phyloP scores from a whole-genome alignment of 768 basidiomycete genomes.

The Mrakia gelida region DNA sequence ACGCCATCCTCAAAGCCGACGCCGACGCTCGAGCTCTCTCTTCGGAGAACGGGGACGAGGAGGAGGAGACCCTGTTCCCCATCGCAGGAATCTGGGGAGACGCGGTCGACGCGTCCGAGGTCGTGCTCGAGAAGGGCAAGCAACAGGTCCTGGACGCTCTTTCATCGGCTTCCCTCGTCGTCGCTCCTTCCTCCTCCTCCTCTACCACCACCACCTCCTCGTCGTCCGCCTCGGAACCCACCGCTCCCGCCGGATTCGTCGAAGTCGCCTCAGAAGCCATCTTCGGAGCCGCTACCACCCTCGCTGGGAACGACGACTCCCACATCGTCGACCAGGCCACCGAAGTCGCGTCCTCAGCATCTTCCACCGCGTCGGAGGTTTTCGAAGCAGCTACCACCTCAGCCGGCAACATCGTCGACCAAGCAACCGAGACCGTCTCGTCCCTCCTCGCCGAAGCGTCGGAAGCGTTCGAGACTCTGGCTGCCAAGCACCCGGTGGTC shows the following conservation, averaged over 20 bases:
- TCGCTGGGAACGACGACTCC: not conserved
- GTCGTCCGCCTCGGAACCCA: not conserved
- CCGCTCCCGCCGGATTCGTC: not conserved
- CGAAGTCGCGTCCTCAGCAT: not conserved
- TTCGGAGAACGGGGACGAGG: constrained; percentile 5
- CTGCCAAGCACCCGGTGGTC: not conserved
- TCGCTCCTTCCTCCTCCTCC: not conserved
- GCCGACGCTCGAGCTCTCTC: constrained; percentile 34
- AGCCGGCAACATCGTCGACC: too few relatives aligned
- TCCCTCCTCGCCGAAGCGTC: not conserved
- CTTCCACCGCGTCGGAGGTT: not conserved
- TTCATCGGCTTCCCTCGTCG: not conserved
- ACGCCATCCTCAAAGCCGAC: constrained; percentile 38
- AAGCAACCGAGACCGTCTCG: not conserved
- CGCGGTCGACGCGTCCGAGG: constrained; percentile 18
- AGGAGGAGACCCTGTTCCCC: constrained; percentile 31
- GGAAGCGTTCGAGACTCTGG: not conserved
- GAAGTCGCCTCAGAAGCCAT: constrained; percentile 9
- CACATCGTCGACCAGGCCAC: not conserved
- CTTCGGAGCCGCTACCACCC: constrained; percentile 6
- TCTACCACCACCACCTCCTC: too few relatives aligned
- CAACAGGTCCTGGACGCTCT: constrained; percentile 41
- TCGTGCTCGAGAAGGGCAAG: constrained; percentile 41
- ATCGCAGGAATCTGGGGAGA: constrained; percentile 37
- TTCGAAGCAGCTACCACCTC: too few relatives aligned